Evolutionary conservation across 1,139 yeast species (phyloP).

Genomic region (Candida labiduridarum): DNA sequence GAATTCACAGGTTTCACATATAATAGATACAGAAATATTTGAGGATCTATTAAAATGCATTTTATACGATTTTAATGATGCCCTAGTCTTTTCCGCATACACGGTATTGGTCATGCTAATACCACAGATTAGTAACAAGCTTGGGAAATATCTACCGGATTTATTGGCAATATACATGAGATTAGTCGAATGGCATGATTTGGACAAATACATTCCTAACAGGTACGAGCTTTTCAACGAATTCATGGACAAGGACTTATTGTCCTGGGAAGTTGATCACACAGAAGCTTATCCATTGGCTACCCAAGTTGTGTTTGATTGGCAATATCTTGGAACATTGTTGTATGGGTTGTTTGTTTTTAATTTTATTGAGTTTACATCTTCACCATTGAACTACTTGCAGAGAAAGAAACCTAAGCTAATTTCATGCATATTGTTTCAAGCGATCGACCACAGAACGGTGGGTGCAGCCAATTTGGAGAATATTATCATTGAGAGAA

Average conservation of each 20-base stretch:
- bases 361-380: constrained; percentile 47
- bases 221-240: constrained; percentile 15
- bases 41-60: constrained; percentile 44
- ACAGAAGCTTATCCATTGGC: constrained; percentile 13
- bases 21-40: constrained; percentile 42
- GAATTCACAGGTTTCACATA: constrained; percentile 33
- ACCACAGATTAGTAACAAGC: constrained; percentile 50
- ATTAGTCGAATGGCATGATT: constrained; percentile 34
- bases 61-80: constrained; percentile 47
- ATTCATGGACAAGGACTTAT: constrained; percentile 8
- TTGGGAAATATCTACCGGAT: constrained; percentile 41
- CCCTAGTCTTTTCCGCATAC: constrained; percentile 43
- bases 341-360: constrained; percentile 66
- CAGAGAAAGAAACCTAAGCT: constrained; percentile 17
- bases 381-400: constrained; percentile 36
- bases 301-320: constrained; percentile 21
- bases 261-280: constrained; percentile 20
- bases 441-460: constrained; percentile 8
- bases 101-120: constrained; percentile 53
- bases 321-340: constrained; percentile 37
- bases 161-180: constrained; percentile 51
- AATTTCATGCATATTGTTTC: constrained; percentile 14
- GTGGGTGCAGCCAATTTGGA: constrained; percentile 3
- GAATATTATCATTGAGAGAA: constrained; percentile 8
- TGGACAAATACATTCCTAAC: constrained; percentile 14